Conservation (phyloP, 148 eudicot genomes). For the Nyssa sinensis region DNA sequence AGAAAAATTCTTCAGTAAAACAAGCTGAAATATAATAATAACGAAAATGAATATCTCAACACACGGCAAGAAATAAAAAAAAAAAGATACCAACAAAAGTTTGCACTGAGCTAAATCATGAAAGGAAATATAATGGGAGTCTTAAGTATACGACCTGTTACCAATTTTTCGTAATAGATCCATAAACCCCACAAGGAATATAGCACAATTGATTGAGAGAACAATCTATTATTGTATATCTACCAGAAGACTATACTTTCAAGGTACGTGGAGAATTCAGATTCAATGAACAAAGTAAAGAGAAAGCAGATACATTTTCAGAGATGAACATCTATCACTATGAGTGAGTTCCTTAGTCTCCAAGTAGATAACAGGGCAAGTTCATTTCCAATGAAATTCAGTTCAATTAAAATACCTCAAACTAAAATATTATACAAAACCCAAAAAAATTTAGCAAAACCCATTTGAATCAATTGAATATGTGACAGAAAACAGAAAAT, state of each 20-base stretch:
- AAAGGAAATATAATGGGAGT: no score
- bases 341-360: background rate
- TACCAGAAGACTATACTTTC: background rate
- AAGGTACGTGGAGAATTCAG: background rate
- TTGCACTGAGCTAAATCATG: no score
- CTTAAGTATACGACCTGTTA: background rate
- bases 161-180: conserved; percentile 14
- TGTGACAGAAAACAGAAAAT: conserved; percentile 7
- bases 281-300: background rate
- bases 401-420: conserved; percentile 8
- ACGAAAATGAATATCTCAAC: no score
- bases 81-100: no score
- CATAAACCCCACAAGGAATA: background rate
- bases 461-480: conserved; percentile 4
- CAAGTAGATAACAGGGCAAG: background rate
- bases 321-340: background rate
- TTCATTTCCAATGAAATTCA: background rate
- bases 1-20: background rate
- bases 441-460: conserved; percentile 4
- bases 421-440: background rate
- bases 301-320: background rate
- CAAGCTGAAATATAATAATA: background rate
- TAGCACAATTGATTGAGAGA: background rate
- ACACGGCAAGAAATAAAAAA: no score
- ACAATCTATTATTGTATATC: background rate